Evolutionary conservation across 2,329 filamentous ascomycete genomes (phyloP), one percentile per base, ranked within the genome.

Genomic region (Ascochyta rabiei): DNA sequence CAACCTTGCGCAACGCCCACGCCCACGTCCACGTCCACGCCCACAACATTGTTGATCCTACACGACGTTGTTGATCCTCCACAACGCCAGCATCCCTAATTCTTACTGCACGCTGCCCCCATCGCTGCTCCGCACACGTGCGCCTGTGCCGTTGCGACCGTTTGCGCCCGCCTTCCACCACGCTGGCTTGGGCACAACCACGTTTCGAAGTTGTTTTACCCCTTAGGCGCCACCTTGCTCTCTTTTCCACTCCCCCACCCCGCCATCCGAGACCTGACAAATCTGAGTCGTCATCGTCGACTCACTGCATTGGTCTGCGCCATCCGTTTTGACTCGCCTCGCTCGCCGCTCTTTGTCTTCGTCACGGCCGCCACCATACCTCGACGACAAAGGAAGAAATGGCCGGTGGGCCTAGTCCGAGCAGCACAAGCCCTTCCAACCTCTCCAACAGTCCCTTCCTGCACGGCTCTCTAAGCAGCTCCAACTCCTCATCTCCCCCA

Each of bases 391-490:
- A 72, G 69, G 62, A 68, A 67, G 64, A 53, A 54, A 76, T 76
- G 73, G 71, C 73, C 71, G 67, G 66, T 68, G 70, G 72, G 69
- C 74, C 74, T 62, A 76, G 74, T 68, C 74, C 74, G 57, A 76
- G 67, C 68, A 75, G 72, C 64, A 75, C 73, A 51, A 76, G 74
- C 67, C 75, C 75, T 54, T 72, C 71, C 48, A 73, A 72, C 57
- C 63, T 75, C 38, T 73, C 71, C 60, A 76, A 72, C 67, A 76
- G 72, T 46, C 70, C 73, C 6, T 76, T 74, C 48, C 60, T 67
- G 38, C 74, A 73, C 71, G 69, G 71, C 53, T 75, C 73, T 39
- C 70, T 76, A 55, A 75, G 70, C 59, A 73, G 71, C 57, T 75
- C 74, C 28, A 71, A 71, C 38, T 74, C 73, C 16, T 76, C 75